Conservation (phyloP, 1,284 basidiomycete species). For the Sporisorium graminicola region DNA sequence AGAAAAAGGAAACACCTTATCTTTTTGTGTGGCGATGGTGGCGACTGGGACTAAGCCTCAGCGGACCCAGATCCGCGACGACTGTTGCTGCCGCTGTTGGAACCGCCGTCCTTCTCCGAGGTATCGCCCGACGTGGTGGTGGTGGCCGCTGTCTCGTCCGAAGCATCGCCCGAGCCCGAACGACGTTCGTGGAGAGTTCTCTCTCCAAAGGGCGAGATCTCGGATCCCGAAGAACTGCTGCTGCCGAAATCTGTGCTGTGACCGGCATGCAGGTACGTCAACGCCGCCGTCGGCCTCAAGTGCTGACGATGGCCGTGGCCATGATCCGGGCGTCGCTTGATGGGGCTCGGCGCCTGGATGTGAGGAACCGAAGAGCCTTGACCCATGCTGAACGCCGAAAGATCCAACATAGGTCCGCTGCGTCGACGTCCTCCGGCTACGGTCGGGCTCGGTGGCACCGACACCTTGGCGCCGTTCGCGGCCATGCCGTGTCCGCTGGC, state of each 20-base stretch:
- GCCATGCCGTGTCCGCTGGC: constrained; percentile 10
- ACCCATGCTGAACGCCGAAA: constrained; percentile 4
- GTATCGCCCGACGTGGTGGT: constrained; percentile 49
- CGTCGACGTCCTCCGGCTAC: constrained; percentile 18
- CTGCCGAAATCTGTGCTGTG: constrained; percentile 45
- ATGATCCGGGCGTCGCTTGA: constrained; percentile 50
- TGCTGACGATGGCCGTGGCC: constrained; percentile 55
- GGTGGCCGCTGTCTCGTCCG: constrained; percentile 48
- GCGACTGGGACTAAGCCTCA: constrained; percentile 11
- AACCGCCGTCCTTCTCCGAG: constrained; percentile 51
- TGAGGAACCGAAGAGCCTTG: constrained; percentile 18
- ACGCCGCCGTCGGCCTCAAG: constrained; percentile 37
- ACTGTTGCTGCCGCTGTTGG: constrained; percentile 36
- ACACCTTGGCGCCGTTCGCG: constrained; percentile 21
- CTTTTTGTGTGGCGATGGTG: neutral
- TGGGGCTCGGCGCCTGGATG: constrained; percentile 40
- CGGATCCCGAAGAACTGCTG: constrained; percentile 40
- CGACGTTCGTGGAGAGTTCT: constrained; percentile 31
- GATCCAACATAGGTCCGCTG: constrained; percentile 22
- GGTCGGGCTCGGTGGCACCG: constrained; percentile 33
- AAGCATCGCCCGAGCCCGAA: constrained; percentile 44
- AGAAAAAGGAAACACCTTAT: neutral
- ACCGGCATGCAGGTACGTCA: constrained; percentile 37
- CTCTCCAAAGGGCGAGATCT: constrained; percentile 41
- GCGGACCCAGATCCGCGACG: constrained; percentile 43